phyloP scores from a whole-genome alignment of 495 filamentous ascomycete genomes.

The Pseudevernia furfuracea region DNA sequence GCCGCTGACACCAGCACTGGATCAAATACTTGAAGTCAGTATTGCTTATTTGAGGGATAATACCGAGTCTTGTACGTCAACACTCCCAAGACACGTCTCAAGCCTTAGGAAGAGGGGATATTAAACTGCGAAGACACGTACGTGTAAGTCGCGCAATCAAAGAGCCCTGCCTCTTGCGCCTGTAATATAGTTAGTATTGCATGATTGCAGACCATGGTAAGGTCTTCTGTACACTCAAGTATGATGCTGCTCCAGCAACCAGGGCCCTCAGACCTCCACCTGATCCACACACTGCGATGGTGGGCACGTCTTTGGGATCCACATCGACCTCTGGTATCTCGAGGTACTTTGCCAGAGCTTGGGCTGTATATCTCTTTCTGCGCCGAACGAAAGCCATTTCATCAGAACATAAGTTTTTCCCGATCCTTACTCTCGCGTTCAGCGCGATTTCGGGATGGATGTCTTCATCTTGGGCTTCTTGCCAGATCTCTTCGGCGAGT shows the following conservation, averaged over 20 bases:
- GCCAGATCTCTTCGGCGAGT: conserved; percentile 87
- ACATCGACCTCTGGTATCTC: conserved; percentile 68
- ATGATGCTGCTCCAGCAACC: conserved; percentile 80
- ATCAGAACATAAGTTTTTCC: conserved; percentile 72
- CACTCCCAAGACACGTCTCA: background rate
- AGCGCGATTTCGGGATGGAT: conserved; percentile 78
- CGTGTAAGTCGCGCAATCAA: conserved; percentile 89
- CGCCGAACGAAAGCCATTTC: conserved; percentile 63
- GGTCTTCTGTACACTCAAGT: conserved; percentile 45
- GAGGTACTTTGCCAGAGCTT: conserved; percentile 73
- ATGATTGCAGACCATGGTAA: background rate
- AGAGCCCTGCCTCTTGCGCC: conserved; percentile 72
- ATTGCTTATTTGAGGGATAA: conserved; percentile 38
- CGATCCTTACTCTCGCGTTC: conserved; percentile 73
- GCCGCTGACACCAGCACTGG: conserved; percentile 73
- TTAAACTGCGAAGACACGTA: background rate
- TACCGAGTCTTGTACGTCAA: background rate
- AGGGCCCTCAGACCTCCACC: conserved; percentile 85
- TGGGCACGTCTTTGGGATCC: conserved; percentile 85
- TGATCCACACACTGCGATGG: conserved; percentile 87
- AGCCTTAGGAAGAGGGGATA: background rate
- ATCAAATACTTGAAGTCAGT: background rate
- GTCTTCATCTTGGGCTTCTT: conserved; percentile 73
- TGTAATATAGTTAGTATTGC: background rate
- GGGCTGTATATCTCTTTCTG: conserved; percentile 55